Base-by-base conservation (phyloP, 2,329 filamentous ascomycete genomes). In the Aspergillus neoniger region DNA sequence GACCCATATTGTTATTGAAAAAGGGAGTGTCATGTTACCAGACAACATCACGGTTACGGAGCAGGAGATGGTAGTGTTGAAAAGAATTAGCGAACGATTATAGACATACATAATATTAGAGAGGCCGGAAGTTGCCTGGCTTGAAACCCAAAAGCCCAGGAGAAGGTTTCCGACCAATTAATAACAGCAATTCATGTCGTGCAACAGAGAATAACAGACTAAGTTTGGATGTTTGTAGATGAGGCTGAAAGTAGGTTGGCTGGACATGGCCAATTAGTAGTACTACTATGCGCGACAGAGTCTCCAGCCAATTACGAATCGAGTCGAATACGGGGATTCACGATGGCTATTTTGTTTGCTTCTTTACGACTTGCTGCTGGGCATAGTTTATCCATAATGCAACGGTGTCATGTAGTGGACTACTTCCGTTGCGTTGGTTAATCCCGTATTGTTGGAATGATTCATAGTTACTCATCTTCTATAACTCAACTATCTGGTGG, bases 51-150 rank as follows among this genome's bases (percentile, higher is more conserved):
- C 62, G 43, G 55, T 79, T 21, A 72, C 71, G 14, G 59, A 65
- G 2, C 69, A 73, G 38, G 77, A 79, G 65, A 69, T 58, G 59
- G 62, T 67, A 51, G 58, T 74, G 1, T 61, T 79, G 25, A 67
- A 72, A 49, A 68, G 58, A 28, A 70, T 79, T 19, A 73, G 75
- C 51, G 64, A 72, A 41, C 70, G 76, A 52, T 64, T 79, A 59
- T 72, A 64, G 62, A 52, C 63, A 59, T 60, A 19, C 19, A 28
- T 50, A 44, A 28, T 43, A 51, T 36, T 15, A 21, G 19, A 39
- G 8, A 9, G 32, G 44, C 19, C 32, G 32, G 32, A 36, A 36
- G 12, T 36, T 36, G 32, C 32, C 32, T 36, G 32, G 32, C 32
- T 15, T 2, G 32, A 36, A 14, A 12, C 10, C 12, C 14, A 28